Conservation (phyloP, 352 stramenopile species). For the Globisporangium recalcitrans region DNA sequence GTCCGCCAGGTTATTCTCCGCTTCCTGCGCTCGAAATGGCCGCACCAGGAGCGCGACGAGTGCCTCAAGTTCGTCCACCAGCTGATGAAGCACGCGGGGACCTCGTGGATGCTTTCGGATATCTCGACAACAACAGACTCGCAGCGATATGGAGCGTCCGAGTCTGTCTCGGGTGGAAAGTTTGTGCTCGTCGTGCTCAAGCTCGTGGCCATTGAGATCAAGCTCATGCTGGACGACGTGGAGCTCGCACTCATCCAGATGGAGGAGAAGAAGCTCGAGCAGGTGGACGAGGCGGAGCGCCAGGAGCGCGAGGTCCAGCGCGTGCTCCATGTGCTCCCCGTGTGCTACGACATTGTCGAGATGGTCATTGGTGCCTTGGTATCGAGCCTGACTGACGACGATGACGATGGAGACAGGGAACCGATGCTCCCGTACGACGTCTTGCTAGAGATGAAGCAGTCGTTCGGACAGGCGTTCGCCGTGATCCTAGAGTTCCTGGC, state of each 20-base stretch:
- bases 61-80: constrained; percentile 52
- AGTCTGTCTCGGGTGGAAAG: constrained; percentile 62
- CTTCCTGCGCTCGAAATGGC: constrained; percentile 69
- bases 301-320: constrained; percentile 51
- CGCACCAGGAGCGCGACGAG: constrained; percentile 62
- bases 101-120: constrained; percentile 62
- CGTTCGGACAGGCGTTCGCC: constrained; percentile 61
- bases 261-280: constrained; percentile 48
- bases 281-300: constrained; percentile 37
- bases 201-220: constrained; percentile 80
- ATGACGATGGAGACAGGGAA: constrained; percentile 18
- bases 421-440: constrained; percentile 60
- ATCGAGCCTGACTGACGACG: constrained; percentile 22
- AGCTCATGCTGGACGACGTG: constrained; percentile 82
- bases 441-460: constrained; percentile 67
- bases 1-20: constrained; percentile 52
- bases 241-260: constrained; percentile 64
- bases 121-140: constrained; percentile 20
- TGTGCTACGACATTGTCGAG: constrained; percentile 78
- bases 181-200: constrained; percentile 76
- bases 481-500: constrained; percentile 73
- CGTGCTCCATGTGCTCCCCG: constrained; percentile 50
- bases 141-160: constrained; percentile 16
- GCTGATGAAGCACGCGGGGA: constrained; percentile 57
- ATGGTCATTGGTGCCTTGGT: constrained; percentile 63